Base-by-base conservation (phyloP, 2,329 filamentous ascomycete species). In the Coniochaeta pulveracea region DNA sequence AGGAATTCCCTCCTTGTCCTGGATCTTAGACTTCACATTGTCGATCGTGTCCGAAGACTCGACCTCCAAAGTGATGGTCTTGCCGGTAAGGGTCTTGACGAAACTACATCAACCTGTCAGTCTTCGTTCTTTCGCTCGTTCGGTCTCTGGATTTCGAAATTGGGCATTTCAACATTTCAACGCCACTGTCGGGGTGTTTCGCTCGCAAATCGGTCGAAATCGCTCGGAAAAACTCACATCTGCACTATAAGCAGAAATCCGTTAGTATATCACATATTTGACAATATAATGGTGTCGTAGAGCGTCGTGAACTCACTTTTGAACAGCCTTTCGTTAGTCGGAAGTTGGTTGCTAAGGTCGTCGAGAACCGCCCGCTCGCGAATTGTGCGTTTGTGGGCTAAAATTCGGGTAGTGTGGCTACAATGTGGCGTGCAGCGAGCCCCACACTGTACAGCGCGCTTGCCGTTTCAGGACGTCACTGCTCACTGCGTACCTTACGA, bases 1-100 rank as follows among this genome's bases (percentile, higher is more conserved):
- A 55, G 89, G 89, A 51, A 95, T 95, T 55, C 89, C 89, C 73
- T 95, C 89, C 83, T 95, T 95, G 71, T 95, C 88, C 74, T 95
- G 89, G 66, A 96, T 95, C 83, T 95, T 95, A 72, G 80, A 81
- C 81, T 96, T 96, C 69, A 96, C 89, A 79, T 95, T 96, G 80
- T 96, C 89, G 73, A 96, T 96, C 57, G 89, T 95, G 70, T 96
- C 89, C 60, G 79, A 85, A 58, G 86, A 94, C 80, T 95, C 89
- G 64, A 95, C 88, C 81, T 96, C 89, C 57, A 95, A 82, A 69
- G 91, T 96, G 76, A 96, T 95, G 67, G 89, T 96, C 85, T 96
- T 96, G 71, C 91, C 89, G 76, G 89, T 95, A 61, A 95, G 85
- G 77, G 89, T 95, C 82, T 95, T 96, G 72, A 96, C 89, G 82